phyloP scores from a whole-genome alignment of 139 green algal genomes.

The Tetraselmis striata region DNA sequence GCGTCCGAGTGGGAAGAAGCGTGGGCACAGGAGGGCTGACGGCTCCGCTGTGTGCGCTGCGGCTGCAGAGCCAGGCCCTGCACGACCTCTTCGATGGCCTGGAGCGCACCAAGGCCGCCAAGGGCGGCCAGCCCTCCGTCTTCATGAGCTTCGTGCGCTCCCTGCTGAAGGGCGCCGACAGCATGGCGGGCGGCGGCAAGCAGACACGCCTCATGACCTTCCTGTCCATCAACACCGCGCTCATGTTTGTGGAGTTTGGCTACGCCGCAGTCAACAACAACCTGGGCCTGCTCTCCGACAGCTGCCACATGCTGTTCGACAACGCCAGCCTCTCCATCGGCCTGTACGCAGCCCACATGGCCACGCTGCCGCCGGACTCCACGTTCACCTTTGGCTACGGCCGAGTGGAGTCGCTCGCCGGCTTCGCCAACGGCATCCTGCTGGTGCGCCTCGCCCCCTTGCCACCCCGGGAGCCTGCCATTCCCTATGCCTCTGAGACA shows the following conservation, averaged over 20 bases:
- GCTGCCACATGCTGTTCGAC: conserved; percentile 47
- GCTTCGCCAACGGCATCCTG: conserved; percentile 1
- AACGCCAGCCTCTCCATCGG: conserved; percentile 32
- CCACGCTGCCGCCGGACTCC: conserved; percentile 5
- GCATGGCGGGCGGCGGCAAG: not conserved
- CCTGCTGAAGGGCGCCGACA: not conserved
- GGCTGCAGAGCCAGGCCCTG: not conserved
- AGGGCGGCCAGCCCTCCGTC: not conserved
- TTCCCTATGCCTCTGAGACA: not conserved
- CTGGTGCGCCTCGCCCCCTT: not conserved
- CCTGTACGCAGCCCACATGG: conserved; percentile 35
- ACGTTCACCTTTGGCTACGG: conserved; percentile 31
- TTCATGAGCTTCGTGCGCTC: not conserved
- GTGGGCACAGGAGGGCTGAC: too few species aligned
- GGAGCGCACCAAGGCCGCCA: not conserved
- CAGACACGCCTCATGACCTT: conserved; percentile 7
- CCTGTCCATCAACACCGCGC: conserved; percentile 30
- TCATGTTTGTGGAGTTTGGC: conserved; percentile 37
- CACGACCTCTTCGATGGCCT: not conserved
- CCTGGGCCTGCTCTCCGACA: conserved; percentile 28
- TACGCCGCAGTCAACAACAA: conserved; percentile 31
- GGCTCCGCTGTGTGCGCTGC: too few species aligned
- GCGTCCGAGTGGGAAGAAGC: too few species aligned
- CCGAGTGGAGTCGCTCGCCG: not conserved
- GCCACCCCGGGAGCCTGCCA: not conserved